A percentile compares a stretch with the other conserved stretches of the same genome.
Conservation (phyloP, 2,329 filamentous ascomycete species). For the Calonectria pseudoturangicola region DNA sequence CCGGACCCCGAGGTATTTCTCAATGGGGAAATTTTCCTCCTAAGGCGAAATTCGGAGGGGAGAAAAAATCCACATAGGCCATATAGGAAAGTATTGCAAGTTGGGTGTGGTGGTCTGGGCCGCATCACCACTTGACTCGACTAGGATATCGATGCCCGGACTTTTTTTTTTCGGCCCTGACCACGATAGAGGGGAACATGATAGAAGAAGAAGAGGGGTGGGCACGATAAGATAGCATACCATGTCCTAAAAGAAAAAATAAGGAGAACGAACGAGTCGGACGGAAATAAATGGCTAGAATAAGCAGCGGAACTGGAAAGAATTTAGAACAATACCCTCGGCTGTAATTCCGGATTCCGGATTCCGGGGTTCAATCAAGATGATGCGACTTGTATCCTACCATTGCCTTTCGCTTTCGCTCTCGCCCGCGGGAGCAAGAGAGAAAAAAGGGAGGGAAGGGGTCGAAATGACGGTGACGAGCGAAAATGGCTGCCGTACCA, state of each 20-base stretch:
- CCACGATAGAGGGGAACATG: neutral
- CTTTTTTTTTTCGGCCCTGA: neutral
- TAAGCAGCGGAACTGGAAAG: conserved; percentile 21
- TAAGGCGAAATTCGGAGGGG: conserved; percentile 37
- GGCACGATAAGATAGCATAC: conserved; percentile 23
- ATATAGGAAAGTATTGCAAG: conserved; percentile 20
- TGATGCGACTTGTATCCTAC: conserved; percentile 5
- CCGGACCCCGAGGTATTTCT: conserved; percentile 32
- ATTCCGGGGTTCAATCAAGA: conserved; percentile 24
- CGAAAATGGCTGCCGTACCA: conserved; percentile 13
- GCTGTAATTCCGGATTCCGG: conserved; percentile 38
- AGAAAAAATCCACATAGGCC: conserved; percentile 15
- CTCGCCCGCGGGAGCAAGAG: conserved; percentile 17
- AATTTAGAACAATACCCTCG: conserved; percentile 23
- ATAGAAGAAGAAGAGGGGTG: neutral
- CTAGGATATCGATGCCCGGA: conserved; percentile 17
- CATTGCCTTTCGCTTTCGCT: conserved; percentile 27
- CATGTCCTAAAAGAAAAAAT: conserved; percentile 5
- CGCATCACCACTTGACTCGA: conserved; percentile 17
- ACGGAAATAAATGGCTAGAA: conserved; percentile 29
- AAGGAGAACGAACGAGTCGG: conserved; percentile 1
- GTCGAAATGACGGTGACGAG: conserved; percentile 29
- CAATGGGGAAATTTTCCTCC: conserved; percentile 50
- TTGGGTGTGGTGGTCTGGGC: neutral
- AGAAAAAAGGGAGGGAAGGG: neutral